A percentile compares a stretch with the other conserved stretches of the same genome.
Conservation (phyloP, 306 rosid species). For the Trichosanthes truncata region DNA sequence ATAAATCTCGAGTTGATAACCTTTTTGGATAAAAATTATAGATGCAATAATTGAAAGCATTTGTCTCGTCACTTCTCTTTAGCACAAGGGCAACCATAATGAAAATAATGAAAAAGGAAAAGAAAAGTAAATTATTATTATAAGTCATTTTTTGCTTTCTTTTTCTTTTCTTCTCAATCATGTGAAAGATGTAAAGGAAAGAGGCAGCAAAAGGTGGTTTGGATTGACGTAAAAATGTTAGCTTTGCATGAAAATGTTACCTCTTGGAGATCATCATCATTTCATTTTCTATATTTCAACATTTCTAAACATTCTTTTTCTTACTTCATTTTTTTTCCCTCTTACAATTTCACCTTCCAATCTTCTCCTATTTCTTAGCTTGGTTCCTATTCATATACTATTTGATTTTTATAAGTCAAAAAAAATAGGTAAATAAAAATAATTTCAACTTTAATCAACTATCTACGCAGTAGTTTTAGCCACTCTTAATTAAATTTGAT, state of each 20-base stretch:
- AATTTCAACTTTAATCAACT: not conserved
- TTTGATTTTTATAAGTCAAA: too few species aligned
- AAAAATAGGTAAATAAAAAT: too few species aligned
- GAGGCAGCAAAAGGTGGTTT: constrained; percentile 1
- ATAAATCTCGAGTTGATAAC: not conserved
- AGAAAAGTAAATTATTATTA: not conserved
- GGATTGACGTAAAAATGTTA: constrained; percentile 7
- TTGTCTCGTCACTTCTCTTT: not conserved
- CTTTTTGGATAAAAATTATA: not conserved
- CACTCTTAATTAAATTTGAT: not conserved
- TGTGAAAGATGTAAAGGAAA: constrained; percentile 11
- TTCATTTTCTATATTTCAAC: not conserved
- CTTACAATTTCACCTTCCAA: not conserved
- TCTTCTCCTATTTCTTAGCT: not conserved
- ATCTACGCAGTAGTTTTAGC: too few species aligned
- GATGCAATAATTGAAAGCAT: not conserved
- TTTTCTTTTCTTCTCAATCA: not conserved
- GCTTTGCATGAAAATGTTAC: constrained; percentile 9
- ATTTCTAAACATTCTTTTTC: not conserved
- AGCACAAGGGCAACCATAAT: not conserved
- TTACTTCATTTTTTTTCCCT: not conserved
- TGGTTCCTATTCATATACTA: not conserved
- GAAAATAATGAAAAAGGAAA: not conserved
- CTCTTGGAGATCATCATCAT: not conserved
- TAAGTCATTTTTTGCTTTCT: not conserved